Percentiles rank a stretch among this genome's conserved stretches.
Conservation (phyloP, 2,329 filamentous ascomycete species). For the Sporothrix humicola region DNA sequence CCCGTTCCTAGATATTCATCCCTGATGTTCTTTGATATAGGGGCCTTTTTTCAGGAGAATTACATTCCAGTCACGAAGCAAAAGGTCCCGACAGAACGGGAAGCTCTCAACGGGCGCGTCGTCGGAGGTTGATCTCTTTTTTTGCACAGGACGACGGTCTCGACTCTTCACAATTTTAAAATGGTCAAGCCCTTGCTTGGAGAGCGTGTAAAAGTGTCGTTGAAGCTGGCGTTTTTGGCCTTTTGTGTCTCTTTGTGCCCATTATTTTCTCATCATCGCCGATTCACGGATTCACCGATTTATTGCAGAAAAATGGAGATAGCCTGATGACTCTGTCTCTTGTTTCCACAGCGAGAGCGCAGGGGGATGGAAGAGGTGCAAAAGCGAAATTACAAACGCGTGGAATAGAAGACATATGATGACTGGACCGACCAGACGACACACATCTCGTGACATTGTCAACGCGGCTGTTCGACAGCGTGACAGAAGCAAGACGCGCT, state of each 20-base stretch:
- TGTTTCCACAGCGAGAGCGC: not conserved
- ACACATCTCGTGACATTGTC: not conserved
- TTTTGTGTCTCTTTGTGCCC: not conserved
- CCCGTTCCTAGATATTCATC: slow-evolving; percentile 3
- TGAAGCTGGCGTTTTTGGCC: not conserved
- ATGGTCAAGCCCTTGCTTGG: not conserved
- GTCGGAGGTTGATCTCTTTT: not conserved
- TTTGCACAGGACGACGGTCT: not conserved
- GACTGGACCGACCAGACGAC: no score
- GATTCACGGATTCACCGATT: not conserved
- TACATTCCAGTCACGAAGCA: not conserved
- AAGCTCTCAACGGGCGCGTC: not conserved
- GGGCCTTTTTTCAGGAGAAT: not conserved
- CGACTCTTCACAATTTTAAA: slow-evolving; percentile 21
- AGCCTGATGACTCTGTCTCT: not conserved
- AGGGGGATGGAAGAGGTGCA: not conserved
- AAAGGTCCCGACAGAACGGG: not conserved
- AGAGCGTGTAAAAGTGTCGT: not conserved
- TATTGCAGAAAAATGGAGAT: not conserved
- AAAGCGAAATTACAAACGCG: slow-evolving; percentile 1
- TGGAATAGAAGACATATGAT: not conserved
- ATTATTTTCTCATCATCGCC: not conserved
- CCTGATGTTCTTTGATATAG: not conserved
- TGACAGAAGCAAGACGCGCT: not conserved
- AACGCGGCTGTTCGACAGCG: not conserved